Evolutionary conservation across 2,329 filamentous ascomycete genomes (phyloP), one percentile per base, ranked within the genome.

Genomic region (Clonostachys sp.): DNA sequence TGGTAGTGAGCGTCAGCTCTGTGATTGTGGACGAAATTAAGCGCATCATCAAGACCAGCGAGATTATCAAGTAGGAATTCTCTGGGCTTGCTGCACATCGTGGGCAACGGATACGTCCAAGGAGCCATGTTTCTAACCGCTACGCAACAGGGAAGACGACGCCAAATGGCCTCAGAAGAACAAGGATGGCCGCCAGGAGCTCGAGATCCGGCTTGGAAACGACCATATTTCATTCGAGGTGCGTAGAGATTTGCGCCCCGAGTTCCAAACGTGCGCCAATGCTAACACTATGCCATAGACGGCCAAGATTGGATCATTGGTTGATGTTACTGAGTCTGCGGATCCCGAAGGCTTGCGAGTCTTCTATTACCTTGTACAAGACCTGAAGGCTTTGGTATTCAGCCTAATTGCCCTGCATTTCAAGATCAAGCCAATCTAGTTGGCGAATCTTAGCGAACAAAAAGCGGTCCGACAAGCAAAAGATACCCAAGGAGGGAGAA

Each of bases 161-260:
- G 88, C 85, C 24, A 96, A 96, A 66, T 99, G 94, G 94, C 94
- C 94, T 1, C 90, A 95, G 68, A 99, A 97, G 81, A 99, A 99
- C 74, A 97, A 97, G 72, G 94, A 99, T 60, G 94, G 94, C 35
- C 83, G 92, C 53, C 94, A 99, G 66, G 94, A 99, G 71, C 77
- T 99, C 43, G 94, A 99, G 68, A 96, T 99, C 50, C 81, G 91
- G 44, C 66, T 99, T 48, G 94, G 92, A 40, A 94, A 87, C 60
- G 94, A 99, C 54, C 92, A 97, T 66, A 97, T 99, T 57, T 95
- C 91, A 2, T 99, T 99, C 56, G 94, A 99, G 85, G 91, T 91
- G 67, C 52, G 76, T 60, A 49, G 1, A 6, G 14, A 7, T 43
- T 8, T 30, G 24, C 9, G 8, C 4, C 24, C 16, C 33, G 17